Evolutionary conservation across 768 basidiomycete genomes (phyloP).

Genomic region (Megacollybia marginata): DNA sequence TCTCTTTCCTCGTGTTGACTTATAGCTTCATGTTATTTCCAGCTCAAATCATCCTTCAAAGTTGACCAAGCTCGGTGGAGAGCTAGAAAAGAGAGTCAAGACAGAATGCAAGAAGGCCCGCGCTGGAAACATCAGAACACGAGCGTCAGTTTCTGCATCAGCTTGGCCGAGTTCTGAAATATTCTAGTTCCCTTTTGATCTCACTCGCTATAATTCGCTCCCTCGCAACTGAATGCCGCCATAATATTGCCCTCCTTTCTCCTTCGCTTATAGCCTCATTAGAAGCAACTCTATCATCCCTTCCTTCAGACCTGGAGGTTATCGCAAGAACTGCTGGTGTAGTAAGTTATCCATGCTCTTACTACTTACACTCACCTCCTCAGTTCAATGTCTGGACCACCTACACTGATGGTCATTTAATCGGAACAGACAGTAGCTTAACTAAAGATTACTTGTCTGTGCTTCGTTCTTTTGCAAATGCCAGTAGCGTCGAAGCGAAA

Average conservation of each 20-base stretch:
- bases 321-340: constrained; percentile 72
- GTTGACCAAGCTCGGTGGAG: constrained; percentile 65
- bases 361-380: not conserved
- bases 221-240: constrained; percentile 79
- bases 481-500: constrained; percentile 43
- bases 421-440: constrained; percentile 67
- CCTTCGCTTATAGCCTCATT: constrained; percentile 62
- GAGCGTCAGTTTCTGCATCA: constrained; percentile 54
- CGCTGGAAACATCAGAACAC: constrained; percentile 66
- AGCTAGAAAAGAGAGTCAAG: constrained; percentile 69
- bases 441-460: constrained; percentile 66
- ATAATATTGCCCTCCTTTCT: constrained; percentile 72
- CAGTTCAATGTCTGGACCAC: constrained; percentile 92
- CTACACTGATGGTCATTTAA: constrained; percentile 78
- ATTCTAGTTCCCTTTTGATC: constrained; percentile 64
- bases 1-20: not conserved
- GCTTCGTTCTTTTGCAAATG: constrained; percentile 54
- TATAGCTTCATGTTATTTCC: constrained; percentile 1
- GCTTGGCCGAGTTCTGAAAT: constrained; percentile 1
- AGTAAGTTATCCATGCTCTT: constrained; percentile 37
- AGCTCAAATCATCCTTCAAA: constrained; percentile 76
- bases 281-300: constrained; percentile 43
- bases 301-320: constrained; percentile 67
- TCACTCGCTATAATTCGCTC: constrained; percentile 78
- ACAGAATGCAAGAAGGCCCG: constrained; percentile 61